Evolutionary conservation across 2,329 filamentous ascomycete genomes (phyloP).

Genomic region (Talaromyces sp.): DNA sequence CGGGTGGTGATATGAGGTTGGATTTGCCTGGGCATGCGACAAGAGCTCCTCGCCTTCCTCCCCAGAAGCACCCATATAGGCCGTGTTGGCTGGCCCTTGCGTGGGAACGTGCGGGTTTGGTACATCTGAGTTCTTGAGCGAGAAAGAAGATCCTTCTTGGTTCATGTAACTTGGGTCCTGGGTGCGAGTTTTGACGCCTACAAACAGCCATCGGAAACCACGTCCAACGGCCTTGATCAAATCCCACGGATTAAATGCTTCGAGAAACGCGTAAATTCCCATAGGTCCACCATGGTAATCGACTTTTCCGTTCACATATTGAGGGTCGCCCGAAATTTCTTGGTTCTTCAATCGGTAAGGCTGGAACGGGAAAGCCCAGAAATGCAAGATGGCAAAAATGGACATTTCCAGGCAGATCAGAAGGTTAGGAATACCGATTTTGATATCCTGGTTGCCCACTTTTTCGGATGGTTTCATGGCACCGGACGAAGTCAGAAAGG

Average conservation of each 20-base stretch:
- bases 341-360: conserved; percentile 55
- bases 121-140: conserved; percentile 18
- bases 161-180: conserved; percentile 35
- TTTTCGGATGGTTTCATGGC: conserved; percentile 57
- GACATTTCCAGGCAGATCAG: conserved; percentile 82
- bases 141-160: conserved; percentile 20
- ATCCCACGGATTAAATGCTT: conserved; percentile 77
- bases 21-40: conserved; percentile 32
- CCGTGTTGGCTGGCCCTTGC: conserved; percentile 16
- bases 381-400: conserved; percentile 68
- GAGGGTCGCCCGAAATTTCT: conserved; percentile 40
- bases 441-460: conserved; percentile 68
- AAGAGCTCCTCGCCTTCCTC: conserved; percentile 36
- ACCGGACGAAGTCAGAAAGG: conserved; percentile 55
- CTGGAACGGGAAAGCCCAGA: conserved; percentile 75
- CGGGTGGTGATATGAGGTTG: conserved; percentile 16
- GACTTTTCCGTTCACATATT: conserved; percentile 40
- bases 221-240: conserved; percentile 73
- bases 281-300: conserved; percentile 59
- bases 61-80: conserved; percentile 17
- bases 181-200: conserved; percentile 55
- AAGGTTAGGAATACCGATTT: conserved; percentile 71
- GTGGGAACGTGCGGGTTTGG: conserved; percentile 9
- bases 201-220: conserved; percentile 73
- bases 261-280: conserved; percentile 59